Evolutionary conservation across 1,284 basidiomycete genomes (phyloP).

Genomic region (Ceratobasidium sp.): DNA sequence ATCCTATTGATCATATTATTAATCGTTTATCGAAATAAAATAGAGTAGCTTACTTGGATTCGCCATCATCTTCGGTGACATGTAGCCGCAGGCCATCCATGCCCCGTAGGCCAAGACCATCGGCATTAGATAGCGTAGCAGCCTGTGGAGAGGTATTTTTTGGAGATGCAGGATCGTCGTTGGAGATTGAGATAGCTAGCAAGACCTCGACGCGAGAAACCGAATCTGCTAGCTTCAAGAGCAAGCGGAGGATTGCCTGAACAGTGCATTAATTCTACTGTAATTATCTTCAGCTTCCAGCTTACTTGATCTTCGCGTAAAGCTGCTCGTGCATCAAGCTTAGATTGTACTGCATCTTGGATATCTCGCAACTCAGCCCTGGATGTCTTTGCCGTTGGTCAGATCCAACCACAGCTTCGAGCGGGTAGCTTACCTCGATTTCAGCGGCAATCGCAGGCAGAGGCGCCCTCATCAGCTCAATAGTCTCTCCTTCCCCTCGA

Average conservation of each 20-base stretch:
- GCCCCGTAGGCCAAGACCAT: slow-evolving; percentile 40
- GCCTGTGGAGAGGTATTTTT: slow-evolving; percentile 13
- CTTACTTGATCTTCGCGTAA: slow-evolving; percentile 83
- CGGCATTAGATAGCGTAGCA: slow-evolving; percentile 14
- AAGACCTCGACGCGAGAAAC: slow-evolving; percentile 82
- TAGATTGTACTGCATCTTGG: slow-evolving; percentile 77
- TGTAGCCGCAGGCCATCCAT: slow-evolving; percentile 40
- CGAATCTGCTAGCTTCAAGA: slow-evolving; percentile 89
- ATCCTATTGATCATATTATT: slow-evolving; percentile 52
- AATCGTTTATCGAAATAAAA: background rate
- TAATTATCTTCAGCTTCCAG: background rate
- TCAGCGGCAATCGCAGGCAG: slow-evolving; percentile 67
- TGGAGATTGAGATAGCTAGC: slow-evolving; percentile 66
- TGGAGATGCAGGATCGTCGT: slow-evolving; percentile 47
- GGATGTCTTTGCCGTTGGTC: slow-evolving; percentile 60
- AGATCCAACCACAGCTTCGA: slow-evolving; percentile 4
- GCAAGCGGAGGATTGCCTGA: slow-evolving; percentile 79
- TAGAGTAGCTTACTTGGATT: slow-evolving; percentile 44
- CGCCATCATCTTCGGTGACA: slow-evolving; percentile 46
- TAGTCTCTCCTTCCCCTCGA: slow-evolving; percentile 77
- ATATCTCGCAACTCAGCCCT: slow-evolving; percentile 66
- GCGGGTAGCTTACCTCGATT: slow-evolving; percentile 65
- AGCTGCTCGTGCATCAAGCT: slow-evolving; percentile 73
- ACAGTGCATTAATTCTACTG: slow-evolving; percentile 8
- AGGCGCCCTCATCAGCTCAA: slow-evolving; percentile 72